Evolutionary conservation across 2,329 filamentous ascomycete species (phyloP), one percentile per base, ranked within the genome.

Genomic region (Dryadomyces quercus-mongolicae): DNA sequence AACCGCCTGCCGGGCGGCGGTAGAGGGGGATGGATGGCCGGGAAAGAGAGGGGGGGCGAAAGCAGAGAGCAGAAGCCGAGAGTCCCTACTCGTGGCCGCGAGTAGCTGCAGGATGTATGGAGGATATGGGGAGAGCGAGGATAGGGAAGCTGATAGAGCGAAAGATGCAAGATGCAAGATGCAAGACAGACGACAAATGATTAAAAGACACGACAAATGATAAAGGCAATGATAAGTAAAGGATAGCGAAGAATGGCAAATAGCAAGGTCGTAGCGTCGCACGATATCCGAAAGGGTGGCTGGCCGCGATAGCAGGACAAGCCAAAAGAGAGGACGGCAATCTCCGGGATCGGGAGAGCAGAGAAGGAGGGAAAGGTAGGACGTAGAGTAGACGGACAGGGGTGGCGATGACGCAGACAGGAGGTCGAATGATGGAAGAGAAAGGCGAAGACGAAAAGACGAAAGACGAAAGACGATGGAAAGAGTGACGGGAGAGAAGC

Each of bases 1-100:
- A 49, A 54, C 57, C 58, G 55, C 56, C 58, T 54, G 46, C 49
- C 54, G 43, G 52, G 53, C 53, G 54, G 57, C 57, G 51, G 57
- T 51, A 36, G 51, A 47, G 52, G 31, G 25, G 18, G 22, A 13
- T 21, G 42, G 13, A 22, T 47, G 49, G 50, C 52, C 49, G 49
- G 50, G 51, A 7, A 12, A 22, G 20, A 21, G 2, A n/a, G 3
- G 18, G 45, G n/a, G 7, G 20, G 40, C 52, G 25, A 20, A n/a
- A 45, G 42, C 21, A 40, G 42, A 34, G 22, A 53, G 51, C 25
- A 42, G 49, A 43, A 43, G 36, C 36, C 10, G 36, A 40, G 10
- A 40, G 3, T 31, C 25, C 25, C 25, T 5, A 31, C 25, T 31
- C 25, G n/a, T 31, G 25, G 25, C 25, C 25, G 25, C 25, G 25